These are phyloP conservation scores for Leccinellum luteum DNA, from an alignment of 768 basidiomycete species.

Conservation along the genomic window DNA sequence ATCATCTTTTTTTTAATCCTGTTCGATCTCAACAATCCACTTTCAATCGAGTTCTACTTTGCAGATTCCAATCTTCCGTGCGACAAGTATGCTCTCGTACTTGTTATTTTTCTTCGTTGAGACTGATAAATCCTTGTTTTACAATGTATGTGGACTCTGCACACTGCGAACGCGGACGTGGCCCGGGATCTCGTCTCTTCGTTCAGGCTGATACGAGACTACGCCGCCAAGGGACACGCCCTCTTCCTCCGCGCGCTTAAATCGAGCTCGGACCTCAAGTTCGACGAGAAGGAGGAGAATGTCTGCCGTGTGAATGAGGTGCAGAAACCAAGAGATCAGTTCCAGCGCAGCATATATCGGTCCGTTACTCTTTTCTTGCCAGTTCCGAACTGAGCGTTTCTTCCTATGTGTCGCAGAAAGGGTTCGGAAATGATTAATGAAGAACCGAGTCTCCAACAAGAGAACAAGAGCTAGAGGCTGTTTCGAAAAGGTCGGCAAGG, in stretches of 20 bases:
- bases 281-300: constrained; percentile 69
- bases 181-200: constrained; percentile 92
- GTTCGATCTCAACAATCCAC: not conserved
- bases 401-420: constrained; percentile 61
- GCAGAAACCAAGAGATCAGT: constrained; percentile 72
- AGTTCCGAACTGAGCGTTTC: not conserved
- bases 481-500: constrained; percentile 72
- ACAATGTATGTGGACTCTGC: constrained; percentile 90
- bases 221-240: constrained; percentile 52
- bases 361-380: constrained; percentile 42
- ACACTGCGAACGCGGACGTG: constrained; percentile 72
- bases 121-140: not conserved
- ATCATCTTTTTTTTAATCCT: not conserved
- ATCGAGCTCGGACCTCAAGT: constrained; percentile 56
- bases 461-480: constrained; percentile 77
- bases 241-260: constrained; percentile 71
- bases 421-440: constrained; percentile 78
- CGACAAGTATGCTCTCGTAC: constrained; percentile 56
- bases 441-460: constrained; percentile 57
- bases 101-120: not conserved
- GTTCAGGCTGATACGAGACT: constrained; percentile 93
- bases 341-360: constrained; percentile 85
- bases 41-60: constrained; percentile 91
- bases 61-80: constrained; percentile 94
- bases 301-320: constrained; percentile 73